These are phyloP conservation scores for Pseudognaphalium luteoalbum DNA, from an alignment of 129 eudicot genomes.

Conservation along the genomic window DNA sequence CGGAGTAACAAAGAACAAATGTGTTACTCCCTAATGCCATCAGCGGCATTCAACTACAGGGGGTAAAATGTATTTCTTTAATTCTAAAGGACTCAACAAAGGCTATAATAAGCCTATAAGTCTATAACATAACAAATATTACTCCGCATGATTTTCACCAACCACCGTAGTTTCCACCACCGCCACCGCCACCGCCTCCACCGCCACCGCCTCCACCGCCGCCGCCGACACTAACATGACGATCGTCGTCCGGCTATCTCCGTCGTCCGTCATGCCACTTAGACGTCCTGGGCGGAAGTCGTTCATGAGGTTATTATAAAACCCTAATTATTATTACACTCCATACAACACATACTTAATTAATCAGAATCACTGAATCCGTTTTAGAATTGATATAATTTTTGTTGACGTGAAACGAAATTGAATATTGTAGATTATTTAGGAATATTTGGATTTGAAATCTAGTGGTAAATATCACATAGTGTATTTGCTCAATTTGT, in stretches of 20 bases:
- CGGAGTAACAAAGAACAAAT: too few species aligned
- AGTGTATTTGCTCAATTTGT: background rate
- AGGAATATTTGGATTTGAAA: too few species aligned
- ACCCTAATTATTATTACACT: background rate
- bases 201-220: background rate
- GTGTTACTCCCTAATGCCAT: too few species aligned
- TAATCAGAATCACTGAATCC: too few species aligned
- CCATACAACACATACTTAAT: background rate
- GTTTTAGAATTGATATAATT: too few species aligned
- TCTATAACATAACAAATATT: background rate
- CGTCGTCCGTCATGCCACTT: constrained; percentile 82
- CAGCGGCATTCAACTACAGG: background rate
- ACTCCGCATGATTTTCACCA: too few species aligned
- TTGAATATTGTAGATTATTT: too few species aligned
- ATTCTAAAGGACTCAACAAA: constrained; percentile 14
- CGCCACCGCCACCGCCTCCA: background rate
- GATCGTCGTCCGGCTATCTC: constrained; percentile 74
- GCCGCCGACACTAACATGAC: constrained; percentile 45
- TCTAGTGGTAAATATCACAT: background rate
- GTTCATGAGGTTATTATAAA: constrained; percentile 71
- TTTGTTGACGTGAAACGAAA: too few species aligned
- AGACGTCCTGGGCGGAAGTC: constrained; percentile 90
- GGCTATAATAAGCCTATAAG: background rate
- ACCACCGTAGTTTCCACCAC: background rate
- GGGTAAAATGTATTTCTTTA: background rate